A percentile compares a stretch with the other conserved stretches of the same genome.
Conservation (phyloP, 768 basidiomycete genomes). For the Termitomyces sp. region DNA sequence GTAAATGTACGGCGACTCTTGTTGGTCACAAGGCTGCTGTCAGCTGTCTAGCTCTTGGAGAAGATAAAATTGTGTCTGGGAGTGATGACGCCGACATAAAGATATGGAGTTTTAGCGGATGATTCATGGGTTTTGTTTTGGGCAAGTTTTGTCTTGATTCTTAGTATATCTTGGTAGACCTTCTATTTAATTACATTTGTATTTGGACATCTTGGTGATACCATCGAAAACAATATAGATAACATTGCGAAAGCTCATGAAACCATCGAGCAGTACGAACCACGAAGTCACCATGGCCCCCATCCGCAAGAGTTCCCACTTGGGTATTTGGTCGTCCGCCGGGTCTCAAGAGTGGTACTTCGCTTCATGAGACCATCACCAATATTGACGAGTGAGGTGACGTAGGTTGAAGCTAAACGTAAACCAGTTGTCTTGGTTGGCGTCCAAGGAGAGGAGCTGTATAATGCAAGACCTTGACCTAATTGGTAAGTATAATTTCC, state of each 20-base stretch:
- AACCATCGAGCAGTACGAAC: background rate
- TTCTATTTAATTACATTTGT: background rate
- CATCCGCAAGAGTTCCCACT: too few relatives aligned
- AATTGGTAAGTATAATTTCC: too few relatives aligned
- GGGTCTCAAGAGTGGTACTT: slow-evolving; percentile 13
- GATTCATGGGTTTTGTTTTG: slow-evolving; percentile 4
- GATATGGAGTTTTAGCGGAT: slow-evolving; percentile 71
- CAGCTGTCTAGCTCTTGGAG: slow-evolving; percentile 82
- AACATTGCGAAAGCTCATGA: background rate
- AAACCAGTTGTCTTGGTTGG: background rate
- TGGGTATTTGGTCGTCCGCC: too few relatives aligned
- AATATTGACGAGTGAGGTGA: background rate
- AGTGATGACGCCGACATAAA: slow-evolving; percentile 88
- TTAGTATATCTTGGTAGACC: background rate
- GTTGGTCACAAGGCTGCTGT: slow-evolving; percentile 95
- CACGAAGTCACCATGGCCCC: background rate
- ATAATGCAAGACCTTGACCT: slow-evolving; percentile 20
- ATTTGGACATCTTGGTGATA: background rate
- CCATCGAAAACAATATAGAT: background rate
- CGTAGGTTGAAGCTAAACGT: background rate
- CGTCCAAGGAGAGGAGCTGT: slow-evolving; percentile 18
- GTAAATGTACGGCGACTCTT: slow-evolving; percentile 80
- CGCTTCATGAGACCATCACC: too few relatives aligned
- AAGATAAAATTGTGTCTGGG: slow-evolving; percentile 96
- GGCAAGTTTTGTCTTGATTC: background rate